Percentiles rank a stretch among this genome's conserved stretches.
These are phyloP conservation scores for Hymenoscyphus fraxineus DNA, from an alignment of 2,329 filamentous ascomycete genomes.

Conservation along the genomic window DNA sequence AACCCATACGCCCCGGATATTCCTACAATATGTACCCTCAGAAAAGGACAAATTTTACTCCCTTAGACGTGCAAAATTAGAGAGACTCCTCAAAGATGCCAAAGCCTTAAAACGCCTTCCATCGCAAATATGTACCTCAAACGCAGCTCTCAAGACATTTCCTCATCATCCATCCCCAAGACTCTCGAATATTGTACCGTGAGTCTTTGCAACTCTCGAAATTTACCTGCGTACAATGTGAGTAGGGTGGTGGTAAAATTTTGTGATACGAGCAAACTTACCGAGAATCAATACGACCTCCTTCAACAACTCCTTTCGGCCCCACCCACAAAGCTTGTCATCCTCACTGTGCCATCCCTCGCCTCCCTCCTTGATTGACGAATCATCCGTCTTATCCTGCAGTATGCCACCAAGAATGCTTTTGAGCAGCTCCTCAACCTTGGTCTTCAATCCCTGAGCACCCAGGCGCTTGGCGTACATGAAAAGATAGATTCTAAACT, in stretches of 20 bases:
- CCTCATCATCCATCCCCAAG: conserved; percentile 53
- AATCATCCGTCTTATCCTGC: conserved; percentile 47
- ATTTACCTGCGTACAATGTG: conserved; percentile 64
- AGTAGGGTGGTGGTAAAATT: conserved; percentile 9
- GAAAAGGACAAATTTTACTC: not conserved
- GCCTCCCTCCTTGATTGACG: not conserved
- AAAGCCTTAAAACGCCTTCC: conserved; percentile 25
- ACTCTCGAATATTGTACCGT: conserved; percentile 92
- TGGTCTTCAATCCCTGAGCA: conserved; percentile 78
- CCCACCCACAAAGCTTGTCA: conserved; percentile 84
- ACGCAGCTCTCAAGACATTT: conserved; percentile 18
- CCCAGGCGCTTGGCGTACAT: conserved; percentile 98
- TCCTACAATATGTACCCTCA: conserved; percentile 3
- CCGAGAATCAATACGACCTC: conserved; percentile 91
- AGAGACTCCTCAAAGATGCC: conserved; percentile 19
- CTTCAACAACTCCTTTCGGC: conserved; percentile 79
- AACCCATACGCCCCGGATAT: conserved; percentile 6
- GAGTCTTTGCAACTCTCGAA: conserved; percentile 86
- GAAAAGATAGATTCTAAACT: conserved; percentile 90
- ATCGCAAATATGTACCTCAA: conserved; percentile 18
- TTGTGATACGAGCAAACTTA: conserved; percentile 42
- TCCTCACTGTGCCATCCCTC: conserved; percentile 63
- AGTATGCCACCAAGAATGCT: conserved; percentile 71
- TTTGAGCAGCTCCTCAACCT: conserved; percentile 89
- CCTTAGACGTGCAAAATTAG: conserved; percentile 10